phyloP scores from a whole-genome alignment of 2,329 filamentous ascomycete species.

The Ophiostoma montium region DNA sequence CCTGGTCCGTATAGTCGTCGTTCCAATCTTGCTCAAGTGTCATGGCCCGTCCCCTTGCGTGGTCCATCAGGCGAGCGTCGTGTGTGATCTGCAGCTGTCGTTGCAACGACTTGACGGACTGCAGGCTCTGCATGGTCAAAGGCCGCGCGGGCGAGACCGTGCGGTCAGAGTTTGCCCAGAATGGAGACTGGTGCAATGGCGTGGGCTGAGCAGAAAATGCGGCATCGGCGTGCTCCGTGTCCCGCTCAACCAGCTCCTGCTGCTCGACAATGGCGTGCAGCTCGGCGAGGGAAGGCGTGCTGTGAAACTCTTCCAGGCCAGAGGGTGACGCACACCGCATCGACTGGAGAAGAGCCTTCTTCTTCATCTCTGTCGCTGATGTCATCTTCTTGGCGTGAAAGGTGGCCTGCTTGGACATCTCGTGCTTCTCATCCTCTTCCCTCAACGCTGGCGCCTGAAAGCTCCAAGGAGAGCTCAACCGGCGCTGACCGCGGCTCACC shows the following conservation, averaged over 20 bases:
- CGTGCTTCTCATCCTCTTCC: not conserved
- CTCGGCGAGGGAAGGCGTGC: not conserved
- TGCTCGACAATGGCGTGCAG: not conserved
- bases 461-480: not conserved
- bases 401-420: too few relatives aligned
- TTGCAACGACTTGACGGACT: not conserved
- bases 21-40: slow-evolving; percentile 6
- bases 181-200: slow-evolving; percentile 11
- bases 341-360: slow-evolving; percentile 7
- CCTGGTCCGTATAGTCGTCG: slow-evolving; percentile 2
- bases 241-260: not conserved
- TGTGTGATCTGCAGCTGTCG: not conserved
- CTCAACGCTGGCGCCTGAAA: not conserved
- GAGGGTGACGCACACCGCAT: not conserved
- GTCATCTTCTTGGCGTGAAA: too few relatives aligned
- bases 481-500: not conserved
- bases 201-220: slow-evolving; percentile 9
- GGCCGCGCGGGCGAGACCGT: slow-evolving; percentile 2
- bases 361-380: not conserved
- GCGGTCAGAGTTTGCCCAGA: slow-evolving; percentile 2
- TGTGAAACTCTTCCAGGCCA: not conserved
- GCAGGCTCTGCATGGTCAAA: slow-evolving; percentile 2
- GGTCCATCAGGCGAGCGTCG: slow-evolving; percentile 1
- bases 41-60: slow-evolving; percentile 2
- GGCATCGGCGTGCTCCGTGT: not conserved